Percentiles rank a stretch among this genome's conserved stretches.
Evolutionary conservation across 2,329 filamentous ascomycete genomes (phyloP).

Genomic region (Polychaeton citri): DNA sequence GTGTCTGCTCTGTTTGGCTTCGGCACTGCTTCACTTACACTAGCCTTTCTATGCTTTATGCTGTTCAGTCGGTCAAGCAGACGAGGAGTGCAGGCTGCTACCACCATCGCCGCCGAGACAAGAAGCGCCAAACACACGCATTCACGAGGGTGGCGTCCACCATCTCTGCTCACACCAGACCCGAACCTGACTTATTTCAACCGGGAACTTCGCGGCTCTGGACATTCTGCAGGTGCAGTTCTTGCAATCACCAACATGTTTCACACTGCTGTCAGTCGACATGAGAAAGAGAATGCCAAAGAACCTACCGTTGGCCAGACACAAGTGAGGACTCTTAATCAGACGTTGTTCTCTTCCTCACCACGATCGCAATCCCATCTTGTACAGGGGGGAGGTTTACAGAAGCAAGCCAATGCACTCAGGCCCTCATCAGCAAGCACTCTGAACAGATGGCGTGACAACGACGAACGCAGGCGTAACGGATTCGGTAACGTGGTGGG

Average conservation of each 20-base stretch:
- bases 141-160: no score
- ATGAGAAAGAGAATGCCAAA: background rate
- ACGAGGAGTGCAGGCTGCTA: background rate
- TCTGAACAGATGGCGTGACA: slow-evolving; percentile 10
- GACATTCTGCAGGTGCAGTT: no score
- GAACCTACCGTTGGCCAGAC: no score
- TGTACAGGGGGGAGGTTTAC: slow-evolving; percentile 4
- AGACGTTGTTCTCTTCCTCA: background rate
- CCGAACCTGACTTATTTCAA: no score
- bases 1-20: background rate
- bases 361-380: background rate
- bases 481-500: slow-evolving; percentile 11
- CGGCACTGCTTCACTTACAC: background rate
- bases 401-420: slow-evolving; percentile 17
- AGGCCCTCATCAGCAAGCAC: slow-evolving; percentile 17
- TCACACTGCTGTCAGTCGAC: background rate
- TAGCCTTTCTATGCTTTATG: background rate
- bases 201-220: no score
- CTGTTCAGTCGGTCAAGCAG: background rate
- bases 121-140: no score
- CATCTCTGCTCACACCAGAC: no score
- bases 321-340: no score
- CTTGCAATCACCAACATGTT: background rate
- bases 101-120: background rate
- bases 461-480: slow-evolving; percentile 1